Conservation (phyloP, 305 asterid genomes). For the Fraxinus baroniana region DNA sequence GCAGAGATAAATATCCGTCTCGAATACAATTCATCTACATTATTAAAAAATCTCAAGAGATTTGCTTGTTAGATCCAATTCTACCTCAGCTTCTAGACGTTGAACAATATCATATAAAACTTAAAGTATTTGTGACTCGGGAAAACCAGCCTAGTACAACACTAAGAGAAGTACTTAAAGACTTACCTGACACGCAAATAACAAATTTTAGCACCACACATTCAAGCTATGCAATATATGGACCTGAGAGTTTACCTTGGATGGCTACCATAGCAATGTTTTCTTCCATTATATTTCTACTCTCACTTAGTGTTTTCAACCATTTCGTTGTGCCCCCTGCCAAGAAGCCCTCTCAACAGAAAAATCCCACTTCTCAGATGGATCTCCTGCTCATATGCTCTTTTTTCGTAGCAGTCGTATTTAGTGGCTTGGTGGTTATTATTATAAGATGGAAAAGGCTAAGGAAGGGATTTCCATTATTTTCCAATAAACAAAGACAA, state of each 20-base stretch:
- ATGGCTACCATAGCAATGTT: constrained; percentile 43
- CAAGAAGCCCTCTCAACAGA: constrained; percentile 38
- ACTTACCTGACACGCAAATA: constrained; percentile 31
- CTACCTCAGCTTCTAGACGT: constrained; percentile 42
- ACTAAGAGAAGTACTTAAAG: constrained; percentile 41
- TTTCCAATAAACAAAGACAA: constrained; percentile 33
- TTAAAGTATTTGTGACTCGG: constrained; percentile 56
- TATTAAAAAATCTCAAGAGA: constrained; percentile 44
- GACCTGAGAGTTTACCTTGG: constrained; percentile 40
- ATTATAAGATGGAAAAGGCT: constrained; percentile 48
- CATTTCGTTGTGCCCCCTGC: constrained; percentile 36
- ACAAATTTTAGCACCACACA: constrained; percentile 36
- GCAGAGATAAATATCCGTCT: constrained; percentile 37
- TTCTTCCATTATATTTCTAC: constrained; percentile 44
- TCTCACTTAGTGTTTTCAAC: constrained; percentile 47
- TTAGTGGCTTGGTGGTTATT: constrained; percentile 37
- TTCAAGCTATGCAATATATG: constrained; percentile 40
- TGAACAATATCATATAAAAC: constrained; percentile 36
- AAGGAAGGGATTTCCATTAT: constrained; percentile 29
- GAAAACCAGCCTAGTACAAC: constrained; percentile 45
- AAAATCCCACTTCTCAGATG: constrained; percentile 45
- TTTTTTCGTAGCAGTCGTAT: constrained; percentile 45
- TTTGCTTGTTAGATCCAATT: constrained; percentile 54
- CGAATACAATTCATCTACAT: constrained; percentile 53
- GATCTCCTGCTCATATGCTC: constrained; percentile 58